Conservation (phyloP, 1,284 basidiomycete genomes). For the Boletus semigastroideus region DNA sequence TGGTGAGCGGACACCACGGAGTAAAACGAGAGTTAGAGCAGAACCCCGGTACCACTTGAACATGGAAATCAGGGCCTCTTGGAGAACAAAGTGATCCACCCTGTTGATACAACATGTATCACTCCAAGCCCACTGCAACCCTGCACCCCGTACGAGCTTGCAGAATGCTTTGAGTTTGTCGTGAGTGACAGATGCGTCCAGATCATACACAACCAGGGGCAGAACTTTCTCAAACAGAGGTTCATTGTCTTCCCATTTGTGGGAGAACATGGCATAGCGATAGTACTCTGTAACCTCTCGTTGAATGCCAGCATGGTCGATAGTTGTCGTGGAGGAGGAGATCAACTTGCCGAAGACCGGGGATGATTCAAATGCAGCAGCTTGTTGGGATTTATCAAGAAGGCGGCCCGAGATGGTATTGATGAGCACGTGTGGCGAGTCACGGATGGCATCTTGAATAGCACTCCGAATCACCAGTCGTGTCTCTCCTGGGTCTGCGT, state of each 20-base stretch:
- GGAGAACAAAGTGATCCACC: not conserved
- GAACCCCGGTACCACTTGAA: not conserved
- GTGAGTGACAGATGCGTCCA: not conserved
- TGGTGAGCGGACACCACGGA: not conserved
- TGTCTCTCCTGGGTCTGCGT: not conserved
- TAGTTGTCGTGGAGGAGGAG: not conserved
- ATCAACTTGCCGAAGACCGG: not conserved
- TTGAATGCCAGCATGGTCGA: not conserved
- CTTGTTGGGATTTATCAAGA: not conserved
- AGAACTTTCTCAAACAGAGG: not conserved
- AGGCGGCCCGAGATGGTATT: not conserved
- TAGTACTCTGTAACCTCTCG: not conserved
- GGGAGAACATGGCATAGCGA: slow-evolving; percentile 4
- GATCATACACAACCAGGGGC: not conserved
- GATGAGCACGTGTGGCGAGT: not conserved
- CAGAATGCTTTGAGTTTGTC: not conserved
- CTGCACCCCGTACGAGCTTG: not conserved
- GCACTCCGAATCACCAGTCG: not conserved
- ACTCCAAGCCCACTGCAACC: slow-evolving; percentile 3
- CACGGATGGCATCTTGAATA: not conserved
- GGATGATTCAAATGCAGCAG: not conserved
- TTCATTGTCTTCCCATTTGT: slow-evolving; percentile 1
- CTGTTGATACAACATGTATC: slow-evolving; percentile 2
- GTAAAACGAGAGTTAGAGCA: not conserved
- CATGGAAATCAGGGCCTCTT: not conserved